Conservation (phyloP, 1,284 basidiomycete genomes). For the Tilletia setariae region DNA sequence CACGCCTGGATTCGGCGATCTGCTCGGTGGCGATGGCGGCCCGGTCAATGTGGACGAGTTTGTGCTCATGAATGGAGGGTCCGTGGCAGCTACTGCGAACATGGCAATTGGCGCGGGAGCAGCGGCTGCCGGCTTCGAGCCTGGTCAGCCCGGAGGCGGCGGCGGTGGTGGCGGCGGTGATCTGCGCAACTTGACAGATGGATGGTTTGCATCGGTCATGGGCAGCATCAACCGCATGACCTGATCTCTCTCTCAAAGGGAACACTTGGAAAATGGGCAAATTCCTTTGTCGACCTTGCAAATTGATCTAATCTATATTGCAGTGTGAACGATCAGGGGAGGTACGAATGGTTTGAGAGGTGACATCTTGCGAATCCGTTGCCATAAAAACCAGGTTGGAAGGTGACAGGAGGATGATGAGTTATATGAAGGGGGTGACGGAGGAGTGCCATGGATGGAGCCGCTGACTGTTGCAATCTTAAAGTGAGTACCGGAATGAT, state of each 20-base stretch:
- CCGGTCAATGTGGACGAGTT: neutral
- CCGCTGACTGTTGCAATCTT: neutral
- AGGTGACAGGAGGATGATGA: too few relatives aligned
- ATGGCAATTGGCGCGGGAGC: neutral
- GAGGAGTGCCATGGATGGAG: neutral
- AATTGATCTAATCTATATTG: too few relatives aligned
- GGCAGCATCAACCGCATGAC: constrained; percentile 16
- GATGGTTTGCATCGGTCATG: constrained; percentile 11
- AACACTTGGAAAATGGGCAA: too few relatives aligned
- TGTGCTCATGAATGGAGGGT: neutral
- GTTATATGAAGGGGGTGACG: too few relatives aligned
- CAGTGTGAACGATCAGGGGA: too few relatives aligned
- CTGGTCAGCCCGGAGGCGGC: neutral
- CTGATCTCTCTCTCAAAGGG: neutral
- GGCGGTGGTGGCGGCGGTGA: constrained; percentile 4
- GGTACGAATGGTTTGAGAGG: too few relatives aligned
- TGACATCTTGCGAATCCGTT: too few relatives aligned
- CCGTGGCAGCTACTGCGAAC: neutral
- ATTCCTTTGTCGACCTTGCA: too few relatives aligned
- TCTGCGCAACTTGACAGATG: neutral
- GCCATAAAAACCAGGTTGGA: too few relatives aligned
- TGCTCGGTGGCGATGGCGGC: neutral
- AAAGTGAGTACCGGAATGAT: constrained; percentile 5
- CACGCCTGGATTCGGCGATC: neutral
- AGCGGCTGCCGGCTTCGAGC: neutral